Evolutionary conservation across 208 protist species (phyloP), one percentile per base, ranked within the genome.

Genomic region (Wallacemonas sp.): DNA sequence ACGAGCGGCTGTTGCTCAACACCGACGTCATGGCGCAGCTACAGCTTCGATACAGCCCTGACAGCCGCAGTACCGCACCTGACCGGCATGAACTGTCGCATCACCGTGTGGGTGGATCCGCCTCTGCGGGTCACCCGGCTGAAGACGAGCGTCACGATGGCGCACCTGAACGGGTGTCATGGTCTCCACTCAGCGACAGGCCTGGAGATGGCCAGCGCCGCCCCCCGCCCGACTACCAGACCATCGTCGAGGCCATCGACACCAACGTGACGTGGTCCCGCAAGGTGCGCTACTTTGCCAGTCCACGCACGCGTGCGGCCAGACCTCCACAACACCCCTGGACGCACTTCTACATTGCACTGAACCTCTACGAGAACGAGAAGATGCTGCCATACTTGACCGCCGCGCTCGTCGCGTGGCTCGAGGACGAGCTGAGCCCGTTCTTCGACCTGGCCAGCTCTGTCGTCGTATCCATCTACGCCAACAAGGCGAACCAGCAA

Each of bases 341-440:
- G 87, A 53, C 62, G 29, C 65, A 77, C 39, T 93, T 89, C 71
- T 93, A 76, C 71, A 78, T 93, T 33, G 79, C 79, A 1, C 3
- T 93, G 0, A 91, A 93, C 48, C 71, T 93, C 39, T 89, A 79
- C 80, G 76, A 88, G 24, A 91, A 85, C 61, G 83, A 89, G 24
- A 68, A 63, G 15, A 39, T 83, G 10, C 52, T 93, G 6, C 82
- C 82, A 5, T 85, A 80, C 76, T 42, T 93, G 39, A 82, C 84
- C 12, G 83, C 71, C 5, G 79, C 81, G 22, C 64, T 93, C 24
- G 41, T 89, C 17, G 73, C 68, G 4, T 93, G 89, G 39, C 60
- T 91, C 6, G 79, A 86, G 62, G 75, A 91, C 32, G 87, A 93
- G 44, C 36, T 93, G 36, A 64, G 58, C 4, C 83, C 84, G 1